Conservation (phyloP, 2,329 filamentous ascomycete genomes). For the Fusarium odoratissimum region DNA sequence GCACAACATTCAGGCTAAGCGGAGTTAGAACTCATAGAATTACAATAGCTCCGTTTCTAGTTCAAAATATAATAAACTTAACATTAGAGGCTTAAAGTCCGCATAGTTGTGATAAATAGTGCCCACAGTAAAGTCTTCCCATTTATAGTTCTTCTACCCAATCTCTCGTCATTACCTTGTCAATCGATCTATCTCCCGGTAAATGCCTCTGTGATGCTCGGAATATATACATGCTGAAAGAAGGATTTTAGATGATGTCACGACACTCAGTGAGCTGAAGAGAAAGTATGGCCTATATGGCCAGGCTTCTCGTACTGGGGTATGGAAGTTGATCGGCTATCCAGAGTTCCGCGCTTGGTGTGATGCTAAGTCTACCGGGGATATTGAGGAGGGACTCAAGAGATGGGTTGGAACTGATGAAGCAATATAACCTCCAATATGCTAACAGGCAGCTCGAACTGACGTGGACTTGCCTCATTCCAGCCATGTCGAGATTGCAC, state of each 20-base stretch:
- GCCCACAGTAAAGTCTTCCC: neutral
- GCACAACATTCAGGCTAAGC: neutral
- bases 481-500: no score
- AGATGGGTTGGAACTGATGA: no score
- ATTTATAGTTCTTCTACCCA: neutral
- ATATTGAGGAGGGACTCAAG: no score
- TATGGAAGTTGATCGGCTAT: neutral
- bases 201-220: neutral
- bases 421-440: no score
- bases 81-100: neutral
- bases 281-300: accelerated
- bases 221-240: neutral
- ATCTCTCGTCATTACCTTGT: no score
- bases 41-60: neutral
- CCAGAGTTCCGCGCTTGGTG: neutral
- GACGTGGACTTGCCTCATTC: no score
- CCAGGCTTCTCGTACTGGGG: neutral
- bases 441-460: no score
- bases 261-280: neutral
- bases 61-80: neutral
- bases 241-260: neutral
- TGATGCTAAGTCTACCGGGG: neutral
- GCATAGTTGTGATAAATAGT: neutral
- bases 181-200: neutral
- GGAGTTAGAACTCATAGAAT: neutral